Evolutionary conservation across 768 basidiomycete species (phyloP), one percentile per base, ranked within the genome.

Genomic region (Infundibulicybe gibba): DNA sequence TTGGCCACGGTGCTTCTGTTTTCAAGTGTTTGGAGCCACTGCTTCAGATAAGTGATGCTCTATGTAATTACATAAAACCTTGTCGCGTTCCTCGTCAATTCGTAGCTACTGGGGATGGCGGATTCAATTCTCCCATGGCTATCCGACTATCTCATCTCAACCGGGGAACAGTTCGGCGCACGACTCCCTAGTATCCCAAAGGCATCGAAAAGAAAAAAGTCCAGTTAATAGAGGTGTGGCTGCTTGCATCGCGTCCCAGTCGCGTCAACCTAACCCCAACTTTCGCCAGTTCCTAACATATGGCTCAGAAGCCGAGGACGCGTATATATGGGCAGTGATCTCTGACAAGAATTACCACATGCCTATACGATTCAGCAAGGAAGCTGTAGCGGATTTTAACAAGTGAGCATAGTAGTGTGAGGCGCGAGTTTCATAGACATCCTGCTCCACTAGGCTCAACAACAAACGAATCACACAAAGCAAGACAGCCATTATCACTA

Each of bases 321-420:
- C 70, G n/a, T 59, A 61, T 15, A 57, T 87, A 14, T 90, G 87
- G 86, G 85, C 77, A 1, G 63, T 66, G 39, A 59, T 81, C 12
- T 86, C 85, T 1, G 87, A 90, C 61, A 81, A 76, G 55, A 49
- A 65, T 2, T 54, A 75, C 48, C 53, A 50, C 12, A 64, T 87
- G 14, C 74, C 80, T 3, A 70, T 80, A 3, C 77, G 77, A 30
- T 77, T 89, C 54, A 76, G 70, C 33, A 69, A 65, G 52, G 67
- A 75, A 5, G 83, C 84, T 1, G 61, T 80, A 12, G 55, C 59
- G 25, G 57, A 64, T 14, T 85, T 73, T 55, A 62, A 63, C 34
- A 58, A 51, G 74, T 71, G 45, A 63, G 71, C 35, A 12, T 17
- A 6, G 11, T 19, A 32, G 21, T 34, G 15, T 47, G 25, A 41